A percentile compares a stretch with the other conserved stretches of the same genome.
These are phyloP conservation scores for Corylus heterophylla DNA, from an alignment of 306 rosid genomes.

Conservation along the genomic window DNA sequence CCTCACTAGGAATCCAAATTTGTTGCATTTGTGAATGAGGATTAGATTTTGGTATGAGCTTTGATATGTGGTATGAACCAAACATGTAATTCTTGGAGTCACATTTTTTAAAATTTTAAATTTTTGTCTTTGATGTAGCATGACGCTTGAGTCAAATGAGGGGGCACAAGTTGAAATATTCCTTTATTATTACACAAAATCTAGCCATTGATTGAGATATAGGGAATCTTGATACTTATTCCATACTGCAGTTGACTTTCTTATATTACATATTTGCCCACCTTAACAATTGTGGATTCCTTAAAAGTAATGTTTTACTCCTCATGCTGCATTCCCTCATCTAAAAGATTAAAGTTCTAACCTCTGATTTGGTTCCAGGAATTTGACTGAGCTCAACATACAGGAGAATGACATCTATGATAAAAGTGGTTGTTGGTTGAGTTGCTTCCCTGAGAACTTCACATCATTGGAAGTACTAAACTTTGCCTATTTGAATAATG, in stretches of 20 bases:
- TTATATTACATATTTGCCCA: too few species aligned
- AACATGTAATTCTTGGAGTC: too few species aligned
- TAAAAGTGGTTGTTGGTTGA: conserved; percentile 72
- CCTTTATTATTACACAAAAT: too few species aligned
- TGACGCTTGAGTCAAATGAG: too few species aligned
- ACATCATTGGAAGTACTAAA: conserved; percentile 75
- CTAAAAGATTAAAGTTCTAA: conserved; percentile 17
- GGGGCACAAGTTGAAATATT: too few species aligned
- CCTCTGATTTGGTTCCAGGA: conserved; percentile 52
- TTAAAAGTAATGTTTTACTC: conserved; percentile 2
- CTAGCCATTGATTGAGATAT: too few species aligned
- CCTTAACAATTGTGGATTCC: neutral
- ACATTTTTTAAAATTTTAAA: too few species aligned
- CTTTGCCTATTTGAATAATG: conserved; percentile 57
- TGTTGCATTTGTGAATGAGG: neutral
- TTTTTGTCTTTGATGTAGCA: conserved; percentile 8
- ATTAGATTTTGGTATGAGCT: too few species aligned
- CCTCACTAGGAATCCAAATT: neutral
- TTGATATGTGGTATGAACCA: too few species aligned
- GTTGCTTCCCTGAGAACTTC: conserved; percentile 78
- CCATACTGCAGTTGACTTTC: too few species aligned
- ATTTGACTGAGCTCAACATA: conserved; percentile 75
- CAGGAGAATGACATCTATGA: conserved; percentile 77
- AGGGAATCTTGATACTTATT: too few species aligned
- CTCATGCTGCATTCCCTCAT: conserved; percentile 17